These are phyloP conservation scores for Boletus tylopilopsis DNA, from an alignment of 768 basidiomycete genomes.

Conservation along the genomic window DNA sequence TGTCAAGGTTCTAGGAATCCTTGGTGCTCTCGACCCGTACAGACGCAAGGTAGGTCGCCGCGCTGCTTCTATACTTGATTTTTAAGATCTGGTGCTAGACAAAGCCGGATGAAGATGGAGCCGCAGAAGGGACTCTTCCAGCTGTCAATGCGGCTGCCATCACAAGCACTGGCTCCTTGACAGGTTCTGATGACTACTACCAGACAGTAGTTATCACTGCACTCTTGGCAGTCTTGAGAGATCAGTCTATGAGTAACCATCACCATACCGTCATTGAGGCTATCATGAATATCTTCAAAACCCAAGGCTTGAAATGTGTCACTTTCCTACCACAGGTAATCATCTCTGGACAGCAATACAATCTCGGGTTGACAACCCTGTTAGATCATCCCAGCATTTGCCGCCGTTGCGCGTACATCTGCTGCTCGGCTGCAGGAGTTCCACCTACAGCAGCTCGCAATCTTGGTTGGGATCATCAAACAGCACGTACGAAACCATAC, in stretches of 20 bases:
- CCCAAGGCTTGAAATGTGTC: slow-evolving; percentile 94
- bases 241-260: slow-evolving; percentile 79
- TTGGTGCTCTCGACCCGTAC: slow-evolving; percentile 96
- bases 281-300: slow-evolving; percentile 98
- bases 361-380: slow-evolving; percentile 8
- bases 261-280: slow-evolving; percentile 96
- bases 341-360: background rate
- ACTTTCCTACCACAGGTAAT: slow-evolving; percentile 88
- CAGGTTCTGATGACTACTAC: slow-evolving; percentile 91
- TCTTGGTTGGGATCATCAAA: slow-evolving; percentile 93
- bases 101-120: slow-evolving; percentile 61
- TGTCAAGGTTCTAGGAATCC: slow-evolving; percentile 90
- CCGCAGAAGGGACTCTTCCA: slow-evolving; percentile 54
- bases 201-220: slow-evolving; percentile 93
- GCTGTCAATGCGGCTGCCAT: slow-evolving; percentile 68
- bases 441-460: slow-evolving; percentile 92
- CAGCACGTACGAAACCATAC: slow-evolving; percentile 95
- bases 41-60: slow-evolving; percentile 69
- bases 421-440: slow-evolving; percentile 85
- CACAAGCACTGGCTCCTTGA: slow-evolving; percentile 54
- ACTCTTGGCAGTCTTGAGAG: slow-evolving; percentile 81
- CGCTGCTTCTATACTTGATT: background rate
- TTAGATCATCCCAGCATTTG: slow-evolving; percentile 93
- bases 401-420: slow-evolving; percentile 79
- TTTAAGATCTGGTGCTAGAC: slow-evolving; percentile 34